Evolutionary conservation across 2,329 filamentous ascomycete species (phyloP), one percentile per base, ranked within the genome.

Genomic region (Cladosporium oxysporum): DNA sequence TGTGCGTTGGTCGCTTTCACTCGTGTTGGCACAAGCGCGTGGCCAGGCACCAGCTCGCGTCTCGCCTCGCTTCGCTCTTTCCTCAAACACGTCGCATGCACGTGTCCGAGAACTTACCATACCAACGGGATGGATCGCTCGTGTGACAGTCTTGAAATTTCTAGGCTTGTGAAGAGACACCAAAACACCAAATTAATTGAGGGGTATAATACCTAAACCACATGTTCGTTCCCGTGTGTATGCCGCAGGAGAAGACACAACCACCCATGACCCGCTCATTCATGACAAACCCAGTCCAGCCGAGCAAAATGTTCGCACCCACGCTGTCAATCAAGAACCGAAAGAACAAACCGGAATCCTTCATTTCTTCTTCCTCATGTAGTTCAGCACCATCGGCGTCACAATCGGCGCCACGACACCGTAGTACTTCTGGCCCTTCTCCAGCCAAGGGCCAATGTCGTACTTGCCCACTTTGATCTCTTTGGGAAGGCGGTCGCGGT

Each of bases 351-450:
- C 11, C 6, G 5, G 58, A 16, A 18, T 44, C 35, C 2, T n/a
- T 63, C 50, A 63, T 47, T 69, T 71, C 67, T 72, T 74, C 66
- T 71, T 74, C 69, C 63, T 70, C 37, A 69, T 69, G 59, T 68
- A 64, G 58, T 71, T 73, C 66, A 75, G 69, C 18, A 76, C 69
- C 47, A 76, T 65, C 14, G 75, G 75, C 16, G 73, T 74, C 23
- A 76, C 66, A 33, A 76, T 71, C 5, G 75, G 75, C 33, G 73
- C 75, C 3, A 76, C 58, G 11, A 71, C 73, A 2, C 66, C 69
- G 64, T 73, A 77, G 64, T 76, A 74, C 68, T 76, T 75, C 71
- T 76, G 67, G 18, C 74, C 74, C 64, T 73, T 74, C 58, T 77
- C 71, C 26, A 77, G 64, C 59, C 70, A 69, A 18, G 74, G 74